A percentile compares a stretch with the other conserved stretches of the same genome.
phyloP scores from a whole-genome alignment of 306 rosid genomes.

The Astragalus glycyphyllos region DNA sequence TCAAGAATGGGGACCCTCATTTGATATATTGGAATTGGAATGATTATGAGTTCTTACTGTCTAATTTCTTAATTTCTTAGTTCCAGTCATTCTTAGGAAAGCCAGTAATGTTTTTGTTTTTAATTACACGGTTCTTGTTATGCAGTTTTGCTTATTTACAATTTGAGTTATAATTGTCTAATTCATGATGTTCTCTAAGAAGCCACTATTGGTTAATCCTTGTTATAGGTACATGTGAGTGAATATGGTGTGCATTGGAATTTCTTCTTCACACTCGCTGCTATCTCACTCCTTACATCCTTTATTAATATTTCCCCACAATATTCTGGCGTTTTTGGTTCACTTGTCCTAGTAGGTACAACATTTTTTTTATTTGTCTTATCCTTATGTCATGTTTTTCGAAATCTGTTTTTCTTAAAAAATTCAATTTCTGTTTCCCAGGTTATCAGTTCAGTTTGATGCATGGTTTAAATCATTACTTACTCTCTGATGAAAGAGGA shows the following conservation, averaged over 20 bases:
- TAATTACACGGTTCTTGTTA: not conserved
- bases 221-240: constrained; percentile 74
- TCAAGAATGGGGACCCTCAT: not conserved
- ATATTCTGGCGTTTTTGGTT: constrained; percentile 77
- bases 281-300: constrained; percentile 77
- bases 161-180: constrained; percentile 24
- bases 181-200: constrained; percentile 31
- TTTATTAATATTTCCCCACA: constrained; percentile 42
- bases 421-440: constrained; percentile 44
- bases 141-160: not conserved
- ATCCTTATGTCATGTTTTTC: constrained; percentile 19
- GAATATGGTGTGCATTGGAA: constrained; percentile 99
- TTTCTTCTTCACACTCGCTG: constrained; percentile 93
- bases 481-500: constrained; percentile 84
- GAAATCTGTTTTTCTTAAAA: constrained; percentile 30
- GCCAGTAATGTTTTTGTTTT: constrained; percentile 6
- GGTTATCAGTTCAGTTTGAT: constrained; percentile 80
- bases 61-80: constrained; percentile 23
- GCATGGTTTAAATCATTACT: constrained; percentile 67
- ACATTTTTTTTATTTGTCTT: constrained; percentile 26
- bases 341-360: constrained; percentile 79
- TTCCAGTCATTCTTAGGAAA: constrained; percentile 36
- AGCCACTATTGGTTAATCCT: constrained; percentile 25
- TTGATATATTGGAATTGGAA: not conserved
- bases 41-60: not conserved